phyloP scores from a whole-genome alignment of 352 stramenopile species.

The Elongisporangium prolatum region DNA sequence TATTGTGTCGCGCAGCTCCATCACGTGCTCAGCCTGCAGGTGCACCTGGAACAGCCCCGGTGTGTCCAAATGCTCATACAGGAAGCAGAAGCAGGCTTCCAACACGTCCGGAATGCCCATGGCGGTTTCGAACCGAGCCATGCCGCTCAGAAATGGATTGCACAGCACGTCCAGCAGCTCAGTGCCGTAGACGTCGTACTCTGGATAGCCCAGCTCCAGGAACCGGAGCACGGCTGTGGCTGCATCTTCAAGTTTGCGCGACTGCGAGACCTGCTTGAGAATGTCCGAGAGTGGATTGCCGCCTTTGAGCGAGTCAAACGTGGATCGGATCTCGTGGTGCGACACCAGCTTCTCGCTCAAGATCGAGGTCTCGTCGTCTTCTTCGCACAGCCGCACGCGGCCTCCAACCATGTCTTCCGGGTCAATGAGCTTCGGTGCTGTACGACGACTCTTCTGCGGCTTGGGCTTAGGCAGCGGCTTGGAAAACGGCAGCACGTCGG shows the following conservation, averaged over 20 bases:
- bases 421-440: constrained; percentile 71
- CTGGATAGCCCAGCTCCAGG: constrained; percentile 77
- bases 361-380: constrained; percentile 57
- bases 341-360: constrained; percentile 73
- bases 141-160: constrained; percentile 81
- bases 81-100: constrained; percentile 74
- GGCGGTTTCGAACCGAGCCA: constrained; percentile 82
- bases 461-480: constrained; percentile 38
- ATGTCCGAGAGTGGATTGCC: constrained; percentile 76
- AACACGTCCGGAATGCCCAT: constrained; percentile 76
- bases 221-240: constrained; percentile 70
- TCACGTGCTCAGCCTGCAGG: constrained; percentile 66
- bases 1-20: constrained; percentile 76
- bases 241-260: constrained; percentile 67
- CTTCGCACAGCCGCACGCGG: constrained; percentile 61
- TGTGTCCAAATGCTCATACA: constrained; percentile 74
- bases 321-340: constrained; percentile 60
- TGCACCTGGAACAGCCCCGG: constrained; percentile 80
- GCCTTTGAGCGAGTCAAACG: constrained; percentile 70
- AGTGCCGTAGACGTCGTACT: constrained; percentile 81
- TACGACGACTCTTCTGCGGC: constrained; percentile 43
- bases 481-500: constrained; percentile 72
- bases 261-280: constrained; percentile 47
- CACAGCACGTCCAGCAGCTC: constrained; percentile 72
- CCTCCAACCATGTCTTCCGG: constrained; percentile 80